These are phyloP conservation scores for Phaeotremella skinneri DNA, from an alignment of 768 basidiomycete species.

Conservation along the genomic window DNA sequence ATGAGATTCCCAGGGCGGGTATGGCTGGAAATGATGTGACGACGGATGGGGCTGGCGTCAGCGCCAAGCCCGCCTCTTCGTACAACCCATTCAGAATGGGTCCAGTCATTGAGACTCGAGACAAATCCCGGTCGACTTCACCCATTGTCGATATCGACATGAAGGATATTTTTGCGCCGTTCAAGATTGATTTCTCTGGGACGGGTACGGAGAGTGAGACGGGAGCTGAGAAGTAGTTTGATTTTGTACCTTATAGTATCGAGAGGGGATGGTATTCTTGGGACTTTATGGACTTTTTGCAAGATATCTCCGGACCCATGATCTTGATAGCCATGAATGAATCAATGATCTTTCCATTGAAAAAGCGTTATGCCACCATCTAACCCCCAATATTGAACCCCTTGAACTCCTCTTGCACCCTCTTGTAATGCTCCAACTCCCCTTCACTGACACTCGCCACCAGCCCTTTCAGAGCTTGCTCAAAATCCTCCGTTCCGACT, in stretches of 20 bases:
- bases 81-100: not conserved
- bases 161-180: constrained; percentile 1
- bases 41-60: too few relatives aligned
- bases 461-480: constrained; percentile 62
- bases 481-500: constrained; percentile 75
- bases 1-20: not conserved
- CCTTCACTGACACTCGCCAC: constrained; percentile 62
- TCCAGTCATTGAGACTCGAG: too few relatives aligned
- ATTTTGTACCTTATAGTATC: not conserved
- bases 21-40: too few relatives aligned
- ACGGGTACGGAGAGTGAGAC: not conserved
- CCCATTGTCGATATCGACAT: not conserved
- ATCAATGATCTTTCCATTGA: not conserved
- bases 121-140: not conserved
- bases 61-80: too few relatives aligned
- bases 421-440: constrained; percentile 80
- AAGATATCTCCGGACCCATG: too few relatives aligned
- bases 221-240: not conserved
- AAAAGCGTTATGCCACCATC: not conserved
- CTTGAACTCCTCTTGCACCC: constrained; percentile 66
- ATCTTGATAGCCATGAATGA: too few relatives aligned
- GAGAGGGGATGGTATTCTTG: not conserved
- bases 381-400: constrained; percentile 23
- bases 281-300: too few relatives aligned
- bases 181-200: constrained; percentile 10